phyloP scores from a whole-genome alignment of 225 moss, liverwort and hornwort genomes.

The Asterella californica region DNA sequence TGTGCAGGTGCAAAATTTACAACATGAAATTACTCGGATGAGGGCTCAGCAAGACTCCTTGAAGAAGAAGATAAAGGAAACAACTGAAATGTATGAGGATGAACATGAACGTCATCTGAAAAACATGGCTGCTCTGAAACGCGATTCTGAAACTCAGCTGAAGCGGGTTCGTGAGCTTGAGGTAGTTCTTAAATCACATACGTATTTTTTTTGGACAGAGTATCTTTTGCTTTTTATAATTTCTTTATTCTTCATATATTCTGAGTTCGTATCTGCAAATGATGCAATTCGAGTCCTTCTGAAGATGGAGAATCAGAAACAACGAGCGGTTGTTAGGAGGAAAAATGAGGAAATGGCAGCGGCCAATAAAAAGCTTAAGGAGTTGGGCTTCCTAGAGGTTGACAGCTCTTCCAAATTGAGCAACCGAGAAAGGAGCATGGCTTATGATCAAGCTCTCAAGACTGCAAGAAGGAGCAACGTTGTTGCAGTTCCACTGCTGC shows the following conservation, averaged over 20 bases:
- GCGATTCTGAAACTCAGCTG: constrained; percentile 60
- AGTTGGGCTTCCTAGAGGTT: constrained; percentile 51
- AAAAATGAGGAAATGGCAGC: constrained; percentile 57
- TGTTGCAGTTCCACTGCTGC: constrained; percentile 15
- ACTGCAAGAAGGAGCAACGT: constrained; percentile 36
- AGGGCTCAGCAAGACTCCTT: constrained; percentile 67
- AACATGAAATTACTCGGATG: constrained; percentile 74
- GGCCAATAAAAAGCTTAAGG: constrained; percentile 64
- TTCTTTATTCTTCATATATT: background rate
- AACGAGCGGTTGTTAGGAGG: constrained; percentile 49
- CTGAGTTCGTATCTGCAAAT: background rate
- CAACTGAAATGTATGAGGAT: constrained; percentile 73
- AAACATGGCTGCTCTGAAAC: constrained; percentile 55
- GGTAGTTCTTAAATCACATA: constrained; percentile 25
- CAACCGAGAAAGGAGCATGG: constrained; percentile 52
- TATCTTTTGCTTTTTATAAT: background rate
- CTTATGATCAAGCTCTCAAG: constrained; percentile 50
- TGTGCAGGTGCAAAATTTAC: constrained; percentile 64
- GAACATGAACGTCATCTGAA: constrained; percentile 68
- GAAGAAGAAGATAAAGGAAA: constrained; percentile 69
- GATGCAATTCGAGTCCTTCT: background rate
- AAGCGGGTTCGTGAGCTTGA: constrained; percentile 56
- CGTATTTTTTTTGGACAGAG: background rate
- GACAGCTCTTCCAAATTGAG: constrained; percentile 44
- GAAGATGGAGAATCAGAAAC: constrained; percentile 75